Percentiles rank a stretch among this genome's conserved stretches.
phyloP scores from a whole-genome alignment of 78 protist genomes.

The slime mould (Dictyostelium discoideum) region DNA sequence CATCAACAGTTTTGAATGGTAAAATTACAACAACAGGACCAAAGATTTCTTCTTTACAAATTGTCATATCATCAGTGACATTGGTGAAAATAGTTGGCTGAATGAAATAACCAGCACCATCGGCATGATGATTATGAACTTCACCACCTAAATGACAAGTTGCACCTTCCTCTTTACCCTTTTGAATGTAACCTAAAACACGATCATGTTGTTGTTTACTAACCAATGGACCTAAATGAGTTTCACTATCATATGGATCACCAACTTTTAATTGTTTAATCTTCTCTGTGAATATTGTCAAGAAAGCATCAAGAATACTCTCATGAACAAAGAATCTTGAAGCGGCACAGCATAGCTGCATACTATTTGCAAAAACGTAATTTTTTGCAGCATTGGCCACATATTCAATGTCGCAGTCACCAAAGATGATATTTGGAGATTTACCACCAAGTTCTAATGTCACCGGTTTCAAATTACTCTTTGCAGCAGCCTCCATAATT shows the following conservation, averaged over 20 bases:
- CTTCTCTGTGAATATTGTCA: background rate
- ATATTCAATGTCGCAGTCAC: constrained; percentile 86
- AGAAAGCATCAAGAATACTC: constrained; percentile 80
- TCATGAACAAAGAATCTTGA: constrained; percentile 88
- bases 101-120: constrained; percentile 79
- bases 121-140: background rate
- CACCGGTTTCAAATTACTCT: constrained; percentile 58
- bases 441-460: constrained; percentile 96
- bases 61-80: constrained; percentile 77
- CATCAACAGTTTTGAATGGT: constrained; percentile 77
- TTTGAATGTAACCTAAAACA: constrained; percentile 31
- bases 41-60: constrained; percentile 90
- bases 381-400: background rate
- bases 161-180: constrained; percentile 79
- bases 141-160: constrained; percentile 34
- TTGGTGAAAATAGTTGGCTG: constrained; percentile 86
- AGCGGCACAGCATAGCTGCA: constrained; percentile 86
- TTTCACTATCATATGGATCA: constrained; percentile 46
- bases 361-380: constrained; percentile 25
- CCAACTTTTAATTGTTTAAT: constrained; percentile 62
- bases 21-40: constrained; percentile 87
- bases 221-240: constrained; percentile 72
- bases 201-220: constrained; percentile 76
- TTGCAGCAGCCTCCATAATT: constrained; percentile 68
- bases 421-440: constrained; percentile 91